Conservation (phyloP, 192 early-diverging fungal genomes). For the Gigaspora rosea region DNA sequence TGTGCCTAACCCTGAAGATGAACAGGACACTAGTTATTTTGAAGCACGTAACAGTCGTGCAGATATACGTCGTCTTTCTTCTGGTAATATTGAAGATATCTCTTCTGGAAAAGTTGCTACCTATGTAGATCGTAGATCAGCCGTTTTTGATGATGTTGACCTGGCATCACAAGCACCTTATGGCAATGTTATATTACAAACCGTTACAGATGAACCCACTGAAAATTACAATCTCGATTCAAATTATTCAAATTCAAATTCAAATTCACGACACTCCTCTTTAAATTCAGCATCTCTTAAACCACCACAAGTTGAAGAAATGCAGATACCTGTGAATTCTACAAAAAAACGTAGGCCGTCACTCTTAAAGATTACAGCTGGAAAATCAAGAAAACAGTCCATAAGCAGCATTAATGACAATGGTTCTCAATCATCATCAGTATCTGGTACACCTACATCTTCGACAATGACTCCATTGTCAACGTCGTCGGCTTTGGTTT, state of each 20-base stretch:
- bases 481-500: slow-evolving; percentile 2
- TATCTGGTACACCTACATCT: slow-evolving; percentile 13
- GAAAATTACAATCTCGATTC: slow-evolving; percentile 16
- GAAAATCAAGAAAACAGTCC: slow-evolving; percentile 16
- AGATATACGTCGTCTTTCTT: slow-evolving; percentile 76
- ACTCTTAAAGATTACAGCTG: slow-evolving; percentile 19
- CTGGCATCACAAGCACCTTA: neutral
- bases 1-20: slow-evolving; percentile 77
- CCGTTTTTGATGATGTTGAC: slow-evolving; percentile 10
- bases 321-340: neutral
- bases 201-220: neutral
- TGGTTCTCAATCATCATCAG: slow-evolving; percentile 11
- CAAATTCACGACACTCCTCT: slow-evolving; percentile 20
- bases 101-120: slow-evolving; percentile 24
- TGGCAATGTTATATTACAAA: neutral
- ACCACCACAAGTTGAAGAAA: neutral
- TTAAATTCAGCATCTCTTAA: slow-evolving; percentile 1
- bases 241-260: neutral
- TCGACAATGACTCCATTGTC: neutral
- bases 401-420: slow-evolving; percentile 6
- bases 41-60: slow-evolving; percentile 77
- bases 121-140: slow-evolving; percentile 21
- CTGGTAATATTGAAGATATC: slow-evolving; percentile 56
- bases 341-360: slow-evolving; percentile 28
- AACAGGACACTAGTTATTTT: slow-evolving; percentile 92